Base-by-base conservation (phyloP, 805 yeast genomes). In the Candida methanosorbosa region DNA sequence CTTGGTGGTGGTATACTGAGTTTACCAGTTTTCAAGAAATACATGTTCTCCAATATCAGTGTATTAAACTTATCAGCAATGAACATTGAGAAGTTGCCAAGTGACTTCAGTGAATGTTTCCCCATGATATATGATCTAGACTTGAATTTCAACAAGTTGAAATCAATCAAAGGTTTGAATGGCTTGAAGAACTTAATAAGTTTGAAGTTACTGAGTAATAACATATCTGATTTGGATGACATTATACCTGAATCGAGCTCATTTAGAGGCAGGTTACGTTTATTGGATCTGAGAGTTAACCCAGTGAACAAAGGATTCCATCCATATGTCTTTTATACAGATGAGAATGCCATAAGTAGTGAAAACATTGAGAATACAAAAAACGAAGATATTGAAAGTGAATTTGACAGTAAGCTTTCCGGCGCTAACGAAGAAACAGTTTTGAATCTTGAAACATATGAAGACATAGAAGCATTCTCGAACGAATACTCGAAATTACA, bases 401-500 rank as follows among this genome's bases (percentile, higher is more conserved):
- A 30, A 20, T 11, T 45, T n/a, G 57, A 57, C n/a, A n/a, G n/a
- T n/a, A n/a, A n/a, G n/a, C n/a, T n/a, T n/a, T n/a, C n/a, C n/a
- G n/a, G n/a, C n/a, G n/a, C n/a, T n/a, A n/a, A n/a, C 33, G 50
- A 38, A 16, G 45, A 36, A 11, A 45, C 44, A 6, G 63, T 66
- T 3, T 57, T 71, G 14, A 68, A 63, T 27, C 45, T 71, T 29
- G 72, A 66, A 25, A 65, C 64, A 4, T 48, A 61, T 31, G 76
- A 71, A 32, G 78, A 72, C 39, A 68, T 72, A 18, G 75, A 70
- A 41, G 70, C 68, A 18, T 72, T 72, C 38, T 56, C 67, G 2
- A 61, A 64, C 7, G 71, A 66, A 36, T 72, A 68, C 43, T 55
- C 61, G 20, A 58, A 68, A 4, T 49, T 70, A 16, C 59, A 56